Evolutionary conservation across 164 flowering plant genomes (phyloP), one percentile per base, ranked within the genome.

Genomic region (Chimonanthus praecox): DNA sequence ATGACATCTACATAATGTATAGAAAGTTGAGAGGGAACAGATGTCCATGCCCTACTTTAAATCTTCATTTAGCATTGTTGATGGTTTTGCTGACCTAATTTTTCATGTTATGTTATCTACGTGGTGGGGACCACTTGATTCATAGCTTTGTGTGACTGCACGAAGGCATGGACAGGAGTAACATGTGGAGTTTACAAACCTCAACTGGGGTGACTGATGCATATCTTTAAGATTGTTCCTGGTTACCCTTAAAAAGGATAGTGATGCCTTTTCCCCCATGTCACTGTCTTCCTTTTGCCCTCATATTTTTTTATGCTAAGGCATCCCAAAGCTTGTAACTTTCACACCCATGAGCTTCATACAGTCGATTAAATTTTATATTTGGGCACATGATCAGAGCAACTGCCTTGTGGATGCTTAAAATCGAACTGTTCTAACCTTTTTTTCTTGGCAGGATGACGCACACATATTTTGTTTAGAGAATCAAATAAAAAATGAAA

Each of bases 401-500:
- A 47, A 6, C 44, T 15, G 48, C 16, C 68, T 33, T 44, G 43
- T 47, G 54, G 47, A 10, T 10, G 1, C 18, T 16, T 51, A 10
- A 69, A 69, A n/a, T 48, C 21, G 46, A 7, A 7, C 10, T 7
- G 10, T 58, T 71, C 18, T 58, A 69, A 21, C 45, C 18, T 63
- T 49, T 49, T 70, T 21, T 5, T 33, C 64, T 71, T 78, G 84
- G 79, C 92, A 94, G 98, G 99, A 95, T 83, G 99, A 95, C 85
- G 99, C 97, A 43, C 99, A 95, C 74, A 93, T 95, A 77, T 95
- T 95, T 81, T 95, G 99, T 75, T 76, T 95, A 72, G 94, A 90
- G 7, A 86, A 93, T 83, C 99, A 95, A 80, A 95, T 95, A 70
- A 91, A 88, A 77, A 94, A 92, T 80, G 99, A 93, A 84, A 95